Conservation (phyloP, 1,139 yeast species). For the Yamadazyma dushanensis region DNA sequence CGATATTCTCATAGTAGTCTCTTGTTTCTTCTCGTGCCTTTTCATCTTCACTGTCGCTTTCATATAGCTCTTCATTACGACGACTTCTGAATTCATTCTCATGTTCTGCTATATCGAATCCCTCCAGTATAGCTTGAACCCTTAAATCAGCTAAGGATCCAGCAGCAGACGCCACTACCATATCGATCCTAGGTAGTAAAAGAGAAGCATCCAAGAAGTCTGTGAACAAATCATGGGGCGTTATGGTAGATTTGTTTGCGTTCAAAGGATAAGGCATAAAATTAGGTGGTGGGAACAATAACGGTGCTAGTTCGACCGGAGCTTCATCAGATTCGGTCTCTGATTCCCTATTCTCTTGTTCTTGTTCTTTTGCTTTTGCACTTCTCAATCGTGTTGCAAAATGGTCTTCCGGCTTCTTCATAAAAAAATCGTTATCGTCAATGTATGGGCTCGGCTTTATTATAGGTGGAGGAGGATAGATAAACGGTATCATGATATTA, state of each 20-base stretch:
- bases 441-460: conserved; percentile 23
- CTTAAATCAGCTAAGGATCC: conserved; percentile 43
- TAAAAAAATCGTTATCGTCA: conserved; percentile 10
- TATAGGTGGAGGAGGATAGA: conserved; percentile 46
- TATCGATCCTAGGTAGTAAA: conserved; percentile 41
- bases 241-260: conserved; percentile 35
- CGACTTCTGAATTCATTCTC: conserved; percentile 8
- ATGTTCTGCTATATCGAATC: conserved; percentile 24
- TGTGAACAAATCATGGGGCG: conserved; percentile 39
- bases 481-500: conserved; percentile 48
- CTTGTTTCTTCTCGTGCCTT: conserved; percentile 6
- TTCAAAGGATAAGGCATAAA: conserved; percentile 50
- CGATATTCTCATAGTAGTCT: conserved; percentile 9
- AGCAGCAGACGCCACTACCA: conserved; percentile 53
- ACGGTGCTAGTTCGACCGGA: conserved; percentile 38
- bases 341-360: conserved; percentile 6
- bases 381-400: too few species aligned
- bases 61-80: conserved; percentile 8
- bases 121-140: conserved; percentile 35
- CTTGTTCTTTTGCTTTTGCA: conserved; percentile 9
- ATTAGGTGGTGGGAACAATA: conserved; percentile 50
- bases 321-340: background rate
- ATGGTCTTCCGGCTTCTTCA: conserved; percentile 3
- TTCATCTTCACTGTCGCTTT: conserved; percentile 3
- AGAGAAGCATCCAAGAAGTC: conserved; percentile 40